Conservation (phyloP, 169 alveolate genomes). For the Perkinsus chesapeaki region DNA sequence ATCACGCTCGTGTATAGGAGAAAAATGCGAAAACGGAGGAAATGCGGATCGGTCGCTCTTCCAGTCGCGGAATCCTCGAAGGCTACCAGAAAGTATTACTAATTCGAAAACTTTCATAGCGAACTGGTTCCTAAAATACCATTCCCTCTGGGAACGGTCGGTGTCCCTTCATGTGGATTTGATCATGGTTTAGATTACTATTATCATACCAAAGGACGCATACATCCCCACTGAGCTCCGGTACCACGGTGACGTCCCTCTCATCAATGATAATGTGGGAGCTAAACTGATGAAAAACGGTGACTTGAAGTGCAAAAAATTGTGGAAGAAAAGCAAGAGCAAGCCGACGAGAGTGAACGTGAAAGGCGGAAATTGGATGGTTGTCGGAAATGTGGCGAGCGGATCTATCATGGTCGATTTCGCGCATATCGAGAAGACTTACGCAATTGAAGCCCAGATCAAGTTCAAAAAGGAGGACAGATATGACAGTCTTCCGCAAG, state of each 20-base stretch:
- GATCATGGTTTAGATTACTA: not conserved
- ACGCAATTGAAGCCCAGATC: not conserved
- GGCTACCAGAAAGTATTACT: too few species aligned
- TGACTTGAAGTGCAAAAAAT: not conserved
- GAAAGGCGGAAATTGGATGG: not conserved
- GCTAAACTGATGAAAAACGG: not conserved
- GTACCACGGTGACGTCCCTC: not conserved
- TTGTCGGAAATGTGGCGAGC: not conserved
- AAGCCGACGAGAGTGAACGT: not conserved
- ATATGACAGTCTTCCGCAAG: not conserved
- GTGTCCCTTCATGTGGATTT: too few species aligned
- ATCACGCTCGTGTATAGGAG: too few species aligned
- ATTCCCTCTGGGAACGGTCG: too few species aligned
- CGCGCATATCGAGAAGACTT: not conserved
- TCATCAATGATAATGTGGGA: not conserved
- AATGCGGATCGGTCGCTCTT: too few species aligned
- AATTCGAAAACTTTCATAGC: too few species aligned
- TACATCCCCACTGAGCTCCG: not conserved
- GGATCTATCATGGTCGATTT: not conserved
- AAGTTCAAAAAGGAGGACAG: not conserved
- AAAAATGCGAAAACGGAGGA: too few species aligned
- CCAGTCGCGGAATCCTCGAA: too few species aligned
- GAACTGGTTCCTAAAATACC: too few species aligned
- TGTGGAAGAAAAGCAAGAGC: not conserved
- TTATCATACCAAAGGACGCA: not conserved